These are phyloP conservation scores for Candida methanosorbosa DNA, from an alignment of 805 yeast genomes.

Conservation along the genomic window DNA sequence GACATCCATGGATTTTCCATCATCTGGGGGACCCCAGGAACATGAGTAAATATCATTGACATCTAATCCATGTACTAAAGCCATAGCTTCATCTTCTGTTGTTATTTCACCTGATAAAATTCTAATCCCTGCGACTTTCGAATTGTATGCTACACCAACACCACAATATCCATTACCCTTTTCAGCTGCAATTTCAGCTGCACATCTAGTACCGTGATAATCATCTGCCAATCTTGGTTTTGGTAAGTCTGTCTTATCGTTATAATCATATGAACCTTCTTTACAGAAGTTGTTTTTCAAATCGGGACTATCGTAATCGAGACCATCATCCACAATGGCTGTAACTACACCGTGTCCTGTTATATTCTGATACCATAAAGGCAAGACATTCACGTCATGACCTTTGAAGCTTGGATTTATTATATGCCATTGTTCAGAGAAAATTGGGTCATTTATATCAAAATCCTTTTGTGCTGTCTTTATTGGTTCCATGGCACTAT, in stretches of 20 bases:
- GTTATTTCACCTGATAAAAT: slow-evolving; percentile 77
- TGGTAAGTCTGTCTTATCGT: slow-evolving; percentile 67
- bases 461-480: slow-evolving; percentile 42
- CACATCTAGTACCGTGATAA: slow-evolving; percentile 95
- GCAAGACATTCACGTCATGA: slow-evolving; percentile 78
- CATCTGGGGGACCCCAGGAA: slow-evolving; percentile 98
- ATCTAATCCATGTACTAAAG: slow-evolving; percentile 72
- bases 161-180: slow-evolving; percentile 81
- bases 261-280: slow-evolving; percentile 91
- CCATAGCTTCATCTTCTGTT: slow-evolving; percentile 84
- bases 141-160: slow-evolving; percentile 88
- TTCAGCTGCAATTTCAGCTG: slow-evolving; percentile 92
- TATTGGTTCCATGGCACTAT: slow-evolving; percentile 42
- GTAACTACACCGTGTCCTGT: slow-evolving; percentile 79
- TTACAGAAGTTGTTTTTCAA: slow-evolving; percentile 56
- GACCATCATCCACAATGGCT: slow-evolving; percentile 91
- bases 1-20: slow-evolving; percentile 78
- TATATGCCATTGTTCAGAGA: slow-evolving; percentile 87
- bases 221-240: slow-evolving; percentile 76
- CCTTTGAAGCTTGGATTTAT: slow-evolving; percentile 66
- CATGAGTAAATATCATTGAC: slow-evolving; percentile 91
- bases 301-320: slow-evolving; percentile 76
- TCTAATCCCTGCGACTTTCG: slow-evolving; percentile 84
- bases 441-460: slow-evolving; percentile 74
- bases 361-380: slow-evolving; percentile 73